A percentile compares a stretch with the other conserved stretches of the same genome.
Evolutionary conservation across 768 basidiomycete genomes (phyloP).

Genomic region (Dentipellis fragilis): DNA sequence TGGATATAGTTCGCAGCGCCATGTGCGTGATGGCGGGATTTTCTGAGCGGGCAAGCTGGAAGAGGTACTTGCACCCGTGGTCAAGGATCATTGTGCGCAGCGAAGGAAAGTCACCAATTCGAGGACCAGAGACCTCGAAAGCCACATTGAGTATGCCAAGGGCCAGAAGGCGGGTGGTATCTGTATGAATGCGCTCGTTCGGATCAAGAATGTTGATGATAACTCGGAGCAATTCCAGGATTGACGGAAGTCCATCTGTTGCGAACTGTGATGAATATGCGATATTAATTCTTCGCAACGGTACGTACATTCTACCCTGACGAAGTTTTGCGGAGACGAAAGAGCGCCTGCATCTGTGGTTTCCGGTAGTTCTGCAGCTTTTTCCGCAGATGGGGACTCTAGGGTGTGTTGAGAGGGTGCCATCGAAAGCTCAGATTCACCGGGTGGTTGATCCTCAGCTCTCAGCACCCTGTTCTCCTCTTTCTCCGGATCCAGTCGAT

Average conservation of each 20-base stretch:
- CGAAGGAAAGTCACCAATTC: conserved; percentile 70
- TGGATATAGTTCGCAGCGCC: conserved; percentile 77
- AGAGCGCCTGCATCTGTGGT: background rate
- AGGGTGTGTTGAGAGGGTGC: background rate
- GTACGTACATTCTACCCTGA: background rate
- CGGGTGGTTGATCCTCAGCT: conserved; percentile 30
- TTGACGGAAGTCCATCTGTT: conserved; percentile 80
- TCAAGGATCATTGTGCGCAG: conserved; percentile 73
- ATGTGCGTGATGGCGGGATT: conserved; percentile 69
- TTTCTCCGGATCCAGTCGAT: conserved; percentile 45
- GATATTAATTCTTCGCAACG: background rate
- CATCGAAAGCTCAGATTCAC: background rate
- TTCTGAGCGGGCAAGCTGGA: conserved; percentile 92
- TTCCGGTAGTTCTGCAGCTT: background rate
- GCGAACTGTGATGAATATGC: background rate
- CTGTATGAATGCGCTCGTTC: conserved; percentile 89
- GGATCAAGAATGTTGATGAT: conserved; percentile 94
- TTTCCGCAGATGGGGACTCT: background rate
- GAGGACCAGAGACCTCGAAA: conserved; percentile 74
- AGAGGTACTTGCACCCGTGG: conserved; percentile 90
- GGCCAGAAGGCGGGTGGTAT: conserved; percentile 86
- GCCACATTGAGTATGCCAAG: conserved; percentile 81
- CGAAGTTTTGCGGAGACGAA: background rate
- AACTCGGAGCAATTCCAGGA: conserved; percentile 86
- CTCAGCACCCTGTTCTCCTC: conserved; percentile 62